Base-by-base conservation (phyloP, 2,329 filamentous ascomycete genomes). In the Drechslerella coelobrocha region DNA sequence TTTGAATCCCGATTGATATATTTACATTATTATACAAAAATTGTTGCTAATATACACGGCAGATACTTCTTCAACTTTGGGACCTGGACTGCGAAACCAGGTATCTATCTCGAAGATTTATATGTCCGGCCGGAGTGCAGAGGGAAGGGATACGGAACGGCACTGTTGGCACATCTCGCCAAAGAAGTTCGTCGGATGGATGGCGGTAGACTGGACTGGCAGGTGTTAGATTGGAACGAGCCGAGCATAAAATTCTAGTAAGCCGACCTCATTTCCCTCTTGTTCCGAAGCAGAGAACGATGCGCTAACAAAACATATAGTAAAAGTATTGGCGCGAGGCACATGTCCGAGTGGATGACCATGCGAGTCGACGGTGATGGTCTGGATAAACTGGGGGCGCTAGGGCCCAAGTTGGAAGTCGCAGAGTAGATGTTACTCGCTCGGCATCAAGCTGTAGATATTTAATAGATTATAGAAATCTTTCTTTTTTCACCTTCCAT, bases 61-160 rank as follows among this genome's bases (percentile, higher is more conserved):
- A 80, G 97, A 41, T 97, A 92, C 81, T 97, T 96, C 79, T 92
- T 93, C 83, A 97, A 93, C 80, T 97, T 96, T 81, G 91, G 88
- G 77, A 97, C 93, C 0, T 97, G 94, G 94, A 86, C 89, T 7
- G 86, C 89, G n/a, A 85, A 85, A 48, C 86, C 92, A 0, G 93
- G 93, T 1, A 89, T 99, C 77, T 96, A 95, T 79, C 87, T 97
- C 37, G 93, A 97, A 79, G 93, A 97, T 77, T 82, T 97, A n/a
- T 96, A 88, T 76, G 91, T 99, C 41, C 83, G 86, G 75, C 84
- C 86, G 0, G 81, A 81, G 47, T 87, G 89, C 75, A 83, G 94
- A 2, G 88, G 88, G 31, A 85, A 85, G 72, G 92, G 92, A 0
- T 96, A 93, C 77, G 93, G 92, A 39, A 89, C 88, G 79, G 81